Percentiles rank a stretch among this genome's conserved stretches.
Conservation (phyloP, 2,329 filamentous ascomycete genomes). For the Didymella segeticola region DNA sequence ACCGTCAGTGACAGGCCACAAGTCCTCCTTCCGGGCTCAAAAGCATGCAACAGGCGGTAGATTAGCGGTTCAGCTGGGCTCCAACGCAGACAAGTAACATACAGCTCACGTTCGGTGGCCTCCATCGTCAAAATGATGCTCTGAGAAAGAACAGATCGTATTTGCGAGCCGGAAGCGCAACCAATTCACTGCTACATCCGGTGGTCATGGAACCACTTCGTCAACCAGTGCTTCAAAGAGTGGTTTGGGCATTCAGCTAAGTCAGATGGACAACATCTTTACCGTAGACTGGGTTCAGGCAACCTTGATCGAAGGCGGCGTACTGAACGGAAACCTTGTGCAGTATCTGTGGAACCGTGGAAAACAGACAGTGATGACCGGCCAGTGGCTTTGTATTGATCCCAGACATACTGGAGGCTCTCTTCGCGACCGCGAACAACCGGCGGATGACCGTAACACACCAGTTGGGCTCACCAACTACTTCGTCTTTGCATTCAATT, state of each 20-base stretch:
- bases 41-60: background rate
- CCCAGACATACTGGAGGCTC: background rate
- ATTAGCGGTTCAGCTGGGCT: conserved; percentile 27
- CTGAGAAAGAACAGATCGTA: conserved; percentile 18
- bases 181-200: conserved; percentile 47
- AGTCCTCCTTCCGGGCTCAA: background rate
- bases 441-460: background rate
- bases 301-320: conserved; percentile 32
- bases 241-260: conserved; percentile 5
- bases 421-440: background rate
- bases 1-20: background rate
- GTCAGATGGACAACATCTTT: background rate
- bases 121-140: background rate
- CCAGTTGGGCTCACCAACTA: background rate
- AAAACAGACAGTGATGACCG: conserved; percentile 31
- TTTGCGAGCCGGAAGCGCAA: conserved; percentile 32
- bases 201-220: conserved; percentile 43
- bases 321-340: conserved; percentile 33
- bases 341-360: conserved; percentile 33
- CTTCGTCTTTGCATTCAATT: background rate
- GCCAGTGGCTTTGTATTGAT: background rate
- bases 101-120: conserved; percentile 15
- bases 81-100: conserved; percentile 29
- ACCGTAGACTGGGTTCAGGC: background rate
- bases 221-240: conserved; percentile 31